Evolutionary conservation across 2,329 filamentous ascomycete species (phyloP).

Genomic region (Fusarium sarcochroum): DNA sequence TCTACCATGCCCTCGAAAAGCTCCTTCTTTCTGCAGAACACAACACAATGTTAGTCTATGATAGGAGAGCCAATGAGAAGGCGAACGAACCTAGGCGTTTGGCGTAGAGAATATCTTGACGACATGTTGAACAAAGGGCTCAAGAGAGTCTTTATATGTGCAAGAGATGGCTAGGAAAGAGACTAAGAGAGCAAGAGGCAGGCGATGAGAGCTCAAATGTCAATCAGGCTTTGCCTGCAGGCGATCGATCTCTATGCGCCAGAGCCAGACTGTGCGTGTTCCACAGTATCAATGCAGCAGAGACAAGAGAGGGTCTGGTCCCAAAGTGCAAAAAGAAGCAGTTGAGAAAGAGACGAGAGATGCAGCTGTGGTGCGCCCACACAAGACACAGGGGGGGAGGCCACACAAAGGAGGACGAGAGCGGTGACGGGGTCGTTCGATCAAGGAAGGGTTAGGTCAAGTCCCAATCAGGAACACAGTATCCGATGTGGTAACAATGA

Average conservation of each 20-base stretch:
- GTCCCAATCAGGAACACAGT: constrained; percentile 14
- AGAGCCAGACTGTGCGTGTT: constrained; percentile 21
- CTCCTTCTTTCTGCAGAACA: constrained; percentile 68
- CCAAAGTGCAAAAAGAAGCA: constrained; percentile 18
- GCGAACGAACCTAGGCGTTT: constrained; percentile 55
- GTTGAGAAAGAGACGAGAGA: constrained; percentile 19
- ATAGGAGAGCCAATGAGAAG: not conserved
- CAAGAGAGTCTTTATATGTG: constrained; percentile 44
- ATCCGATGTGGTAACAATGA: constrained; percentile 1
- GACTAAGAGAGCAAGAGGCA: constrained; percentile 12
- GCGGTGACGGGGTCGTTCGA: constrained; percentile 29
- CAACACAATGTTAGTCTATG: constrained; percentile 16
- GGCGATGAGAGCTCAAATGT: constrained; percentile 5
- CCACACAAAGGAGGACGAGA: constrained; percentile 5
- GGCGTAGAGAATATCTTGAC: constrained; percentile 56
- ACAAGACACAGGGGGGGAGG: constrained; percentile 18
- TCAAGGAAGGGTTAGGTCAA: constrained; percentile 11
- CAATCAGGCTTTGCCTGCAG: constrained; percentile 19
- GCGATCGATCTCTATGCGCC: too few relatives aligned
- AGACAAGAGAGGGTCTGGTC: constrained; percentile 16
- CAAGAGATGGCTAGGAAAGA: constrained; percentile 1
- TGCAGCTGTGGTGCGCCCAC: constrained; percentile 14
- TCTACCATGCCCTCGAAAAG: constrained; percentile 73
- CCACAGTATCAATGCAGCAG: constrained; percentile 20
- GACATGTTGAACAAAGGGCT: constrained; percentile 51